phyloP scores from a whole-genome alignment of 495 filamentous ascomycete species.

The Patellaria atrata region DNA sequence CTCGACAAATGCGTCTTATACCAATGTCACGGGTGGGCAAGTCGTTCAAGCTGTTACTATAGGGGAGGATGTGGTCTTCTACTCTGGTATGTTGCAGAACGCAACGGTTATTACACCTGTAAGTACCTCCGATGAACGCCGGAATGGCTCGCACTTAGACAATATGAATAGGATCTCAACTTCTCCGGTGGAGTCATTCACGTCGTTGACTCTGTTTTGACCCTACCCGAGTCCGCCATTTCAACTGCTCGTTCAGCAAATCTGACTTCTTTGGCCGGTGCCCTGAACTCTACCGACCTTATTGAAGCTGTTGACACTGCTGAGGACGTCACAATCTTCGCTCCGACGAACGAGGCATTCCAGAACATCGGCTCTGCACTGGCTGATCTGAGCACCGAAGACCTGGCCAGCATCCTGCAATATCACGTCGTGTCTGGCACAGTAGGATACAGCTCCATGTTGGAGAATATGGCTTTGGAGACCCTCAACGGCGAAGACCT shows the following conservation, averaged over 20 bases:
- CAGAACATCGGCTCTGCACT: constrained; percentile 40
- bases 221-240: constrained; percentile 38
- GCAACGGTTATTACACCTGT: constrained; percentile 25
- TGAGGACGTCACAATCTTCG: constrained; percentile 49
- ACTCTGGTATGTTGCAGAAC: constrained; percentile 23
- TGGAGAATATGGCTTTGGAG: constrained; percentile 32
- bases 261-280: constrained; percentile 44
- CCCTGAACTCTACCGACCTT: constrained; percentile 34
- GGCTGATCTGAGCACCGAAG: constrained; percentile 29
- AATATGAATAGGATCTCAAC: constrained; percentile 30
- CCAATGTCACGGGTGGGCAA: constrained; percentile 36
- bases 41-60: constrained; percentile 27
- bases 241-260: constrained; percentile 35
- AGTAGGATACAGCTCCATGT: constrained; percentile 35
- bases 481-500: constrained; percentile 35
- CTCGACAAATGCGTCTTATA: constrained; percentile 36
- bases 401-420: constrained; percentile 35
- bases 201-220: constrained; percentile 45
- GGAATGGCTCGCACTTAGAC: too few relatives aligned
- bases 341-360: constrained; percentile 45
- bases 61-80: constrained; percentile 23
- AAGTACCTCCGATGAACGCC: constrained; percentile 8
- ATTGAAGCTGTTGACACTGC: constrained; percentile 28
- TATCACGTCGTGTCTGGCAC: constrained; percentile 45
- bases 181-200: constrained; percentile 54